Conservation (phyloP, 257 asterid species). For the Eucommia ulmoides region DNA sequence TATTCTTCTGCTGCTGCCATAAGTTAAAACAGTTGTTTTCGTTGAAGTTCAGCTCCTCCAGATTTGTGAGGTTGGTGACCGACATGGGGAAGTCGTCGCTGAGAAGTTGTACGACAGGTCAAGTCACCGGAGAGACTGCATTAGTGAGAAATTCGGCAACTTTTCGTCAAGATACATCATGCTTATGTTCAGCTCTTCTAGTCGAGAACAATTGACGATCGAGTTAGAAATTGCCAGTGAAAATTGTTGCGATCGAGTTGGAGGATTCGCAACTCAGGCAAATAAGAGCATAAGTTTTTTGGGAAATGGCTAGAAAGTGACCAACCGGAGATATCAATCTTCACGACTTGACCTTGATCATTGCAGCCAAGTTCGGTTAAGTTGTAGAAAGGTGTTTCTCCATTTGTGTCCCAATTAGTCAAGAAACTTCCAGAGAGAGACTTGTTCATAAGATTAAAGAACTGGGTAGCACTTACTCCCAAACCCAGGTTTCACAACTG, state of each 20-base stretch:
- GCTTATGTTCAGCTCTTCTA: conserved; percentile 2
- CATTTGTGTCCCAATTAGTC: not conserved
- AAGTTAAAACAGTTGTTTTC: not conserved
- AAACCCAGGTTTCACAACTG: too few relatives aligned
- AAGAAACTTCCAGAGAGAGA: not conserved
- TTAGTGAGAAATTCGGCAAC: not conserved
- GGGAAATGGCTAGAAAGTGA: not conserved
- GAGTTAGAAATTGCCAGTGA: not conserved
- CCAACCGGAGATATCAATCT: not conserved
- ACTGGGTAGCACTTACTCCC: too few relatives aligned
- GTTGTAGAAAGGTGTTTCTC: not conserved
- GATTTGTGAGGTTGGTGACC: not conserved
- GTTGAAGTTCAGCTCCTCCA: not conserved
- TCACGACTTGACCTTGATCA: not conserved
- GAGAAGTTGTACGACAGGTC: conserved; percentile 1
- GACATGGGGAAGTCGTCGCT: not conserved
- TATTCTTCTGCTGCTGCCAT: not conserved
- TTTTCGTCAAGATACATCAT: not conserved
- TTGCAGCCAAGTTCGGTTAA: conserved; percentile 1
- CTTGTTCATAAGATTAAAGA: not conserved
- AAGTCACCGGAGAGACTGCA: not conserved
- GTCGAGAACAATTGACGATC: not conserved
- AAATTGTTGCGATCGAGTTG: not conserved
- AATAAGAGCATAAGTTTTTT: not conserved
- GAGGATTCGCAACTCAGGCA: not conserved